These are phyloP conservation scores for Geranium brycei DNA, from an alignment of 345 rosid genomes.

Conservation along the genomic window DNA sequence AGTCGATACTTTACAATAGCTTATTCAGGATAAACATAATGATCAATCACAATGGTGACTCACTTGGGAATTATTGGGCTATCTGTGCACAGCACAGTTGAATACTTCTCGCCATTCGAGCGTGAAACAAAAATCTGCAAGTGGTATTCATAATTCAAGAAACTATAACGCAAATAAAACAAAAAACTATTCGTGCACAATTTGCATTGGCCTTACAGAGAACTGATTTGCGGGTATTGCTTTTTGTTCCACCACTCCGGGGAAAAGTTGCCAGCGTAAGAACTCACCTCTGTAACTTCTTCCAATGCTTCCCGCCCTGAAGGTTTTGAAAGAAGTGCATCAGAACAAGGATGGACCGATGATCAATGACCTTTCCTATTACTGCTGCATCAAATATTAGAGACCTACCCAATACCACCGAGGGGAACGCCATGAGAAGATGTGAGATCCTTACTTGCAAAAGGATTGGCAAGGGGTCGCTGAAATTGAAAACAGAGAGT, in stretches of 20 bases:
- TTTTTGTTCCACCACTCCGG: conserved; percentile 32
- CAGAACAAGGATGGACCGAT: conserved; percentile 5
- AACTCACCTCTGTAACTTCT: conserved; percentile 61
- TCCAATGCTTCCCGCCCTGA: conserved; percentile 66
- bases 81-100: conserved; percentile 61
- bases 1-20: conserved; percentile 13
- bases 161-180: conserved; percentile 34
- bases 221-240: conserved; percentile 55
- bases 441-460: conserved; percentile 32
- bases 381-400: neutral
- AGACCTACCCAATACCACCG: conserved; percentile 68
- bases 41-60: conserved; percentile 39
- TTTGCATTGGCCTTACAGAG: conserved; percentile 32
- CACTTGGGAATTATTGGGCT: conserved; percentile 41
- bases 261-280: conserved; percentile 41
- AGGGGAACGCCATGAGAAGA: conserved; percentile 61
- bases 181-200: no score
- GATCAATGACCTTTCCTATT: neutral
- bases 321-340: conserved; percentile 7
- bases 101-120: conserved; percentile 44
- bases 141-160: conserved; percentile 40
- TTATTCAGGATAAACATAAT: conserved; percentile 37
- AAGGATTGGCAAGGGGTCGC: conserved; percentile 40
- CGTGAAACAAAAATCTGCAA: conserved; percentile 82
- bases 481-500: conserved; percentile 16